A percentile compares a stretch with the other conserved stretches of the same genome.
Evolutionary conservation across 179 eudicot species (phyloP).

Genomic region (Beta corolliflora): DNA sequence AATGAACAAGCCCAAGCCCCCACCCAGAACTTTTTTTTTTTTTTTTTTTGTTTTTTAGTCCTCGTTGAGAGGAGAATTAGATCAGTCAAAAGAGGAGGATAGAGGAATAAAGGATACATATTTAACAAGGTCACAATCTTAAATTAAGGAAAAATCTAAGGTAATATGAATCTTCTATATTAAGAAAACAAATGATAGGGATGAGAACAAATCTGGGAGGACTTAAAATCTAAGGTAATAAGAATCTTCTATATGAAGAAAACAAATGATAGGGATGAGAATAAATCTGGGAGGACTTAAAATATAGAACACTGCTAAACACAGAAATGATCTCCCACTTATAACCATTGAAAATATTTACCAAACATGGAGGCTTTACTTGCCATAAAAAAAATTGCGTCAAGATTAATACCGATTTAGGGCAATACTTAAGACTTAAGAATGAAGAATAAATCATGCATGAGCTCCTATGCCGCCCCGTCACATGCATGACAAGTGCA

Average conservation of each 20-base stretch:
- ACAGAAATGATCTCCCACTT: slow-evolving; percentile 14
- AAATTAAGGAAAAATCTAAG: slow-evolving; percentile 14
- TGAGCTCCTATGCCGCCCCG: background rate
- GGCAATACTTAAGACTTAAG: background rate
- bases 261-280: slow-evolving; percentile 14
- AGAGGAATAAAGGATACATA: background rate
- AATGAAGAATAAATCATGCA: background rate
- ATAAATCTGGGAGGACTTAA: slow-evolving; percentile 24
- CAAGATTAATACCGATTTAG: background rate
- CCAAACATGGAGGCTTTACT: slow-evolving; percentile 26
- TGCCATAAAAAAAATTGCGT: background rate
- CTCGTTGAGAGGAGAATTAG: slow-evolving; percentile 26
- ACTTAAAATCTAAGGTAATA: slow-evolving; percentile 26
- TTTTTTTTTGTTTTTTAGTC: background rate
- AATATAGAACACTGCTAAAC: slow-evolving; percentile 26
- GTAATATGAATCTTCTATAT: slow-evolving; percentile 28
- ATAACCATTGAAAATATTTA: slow-evolving; percentile 20
- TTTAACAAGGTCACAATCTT: slow-evolving; percentile 14
- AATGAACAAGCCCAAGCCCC: slow-evolving; percentile 27
- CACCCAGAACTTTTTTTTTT: slow-evolving; percentile 13
- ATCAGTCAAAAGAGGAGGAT: slow-evolving; percentile 33
- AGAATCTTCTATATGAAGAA: slow-evolving; percentile 27
- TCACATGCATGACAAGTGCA: background rate
- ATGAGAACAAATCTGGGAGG: slow-evolving; percentile 23
- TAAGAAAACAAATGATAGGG: slow-evolving; percentile 14